phyloP scores from a whole-genome alignment of 2,329 filamentous ascomycete species.

The Penicillium sp. region DNA sequence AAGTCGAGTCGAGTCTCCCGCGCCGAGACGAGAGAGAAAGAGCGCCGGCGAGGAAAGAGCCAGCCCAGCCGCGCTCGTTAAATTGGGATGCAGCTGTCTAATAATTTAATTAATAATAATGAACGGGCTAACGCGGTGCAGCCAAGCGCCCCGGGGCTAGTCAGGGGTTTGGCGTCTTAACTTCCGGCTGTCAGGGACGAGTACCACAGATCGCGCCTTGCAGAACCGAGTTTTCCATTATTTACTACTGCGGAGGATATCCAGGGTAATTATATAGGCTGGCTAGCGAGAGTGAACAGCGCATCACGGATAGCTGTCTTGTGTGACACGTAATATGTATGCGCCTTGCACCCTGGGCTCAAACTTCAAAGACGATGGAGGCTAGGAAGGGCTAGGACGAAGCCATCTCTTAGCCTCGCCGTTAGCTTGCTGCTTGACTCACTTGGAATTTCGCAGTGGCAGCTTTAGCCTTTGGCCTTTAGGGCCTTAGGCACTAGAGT shows the following conservation, averaged over 20 bases:
- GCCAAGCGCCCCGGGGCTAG: constrained; percentile 3
- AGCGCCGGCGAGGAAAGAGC: background rate
- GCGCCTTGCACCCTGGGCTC: background rate
- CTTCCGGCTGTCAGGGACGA: background rate
- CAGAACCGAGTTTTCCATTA: too few species aligned
- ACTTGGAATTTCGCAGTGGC: too few species aligned
- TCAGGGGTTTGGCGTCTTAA: too few species aligned
- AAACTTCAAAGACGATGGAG: background rate
- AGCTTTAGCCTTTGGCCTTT: too few species aligned
- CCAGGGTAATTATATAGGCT: too few species aligned
- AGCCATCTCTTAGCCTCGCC: background rate
- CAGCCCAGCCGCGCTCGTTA: background rate
- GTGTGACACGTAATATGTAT: too few species aligned
- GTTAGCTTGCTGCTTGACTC: too few species aligned
- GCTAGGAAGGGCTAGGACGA: background rate
- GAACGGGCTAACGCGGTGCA: constrained; percentile 9
- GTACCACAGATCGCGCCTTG: background rate
- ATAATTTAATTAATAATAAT: background rate
- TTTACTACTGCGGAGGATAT: too few species aligned
- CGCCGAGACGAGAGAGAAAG: background rate
- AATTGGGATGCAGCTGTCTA: background rate
- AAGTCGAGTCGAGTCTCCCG: background rate
- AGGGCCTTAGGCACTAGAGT: too few species aligned
- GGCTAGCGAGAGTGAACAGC: too few species aligned
- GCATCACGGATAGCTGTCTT: too few species aligned